Conservation (phyloP, 306 rosid species). For the Vigna hirtella region DNA sequence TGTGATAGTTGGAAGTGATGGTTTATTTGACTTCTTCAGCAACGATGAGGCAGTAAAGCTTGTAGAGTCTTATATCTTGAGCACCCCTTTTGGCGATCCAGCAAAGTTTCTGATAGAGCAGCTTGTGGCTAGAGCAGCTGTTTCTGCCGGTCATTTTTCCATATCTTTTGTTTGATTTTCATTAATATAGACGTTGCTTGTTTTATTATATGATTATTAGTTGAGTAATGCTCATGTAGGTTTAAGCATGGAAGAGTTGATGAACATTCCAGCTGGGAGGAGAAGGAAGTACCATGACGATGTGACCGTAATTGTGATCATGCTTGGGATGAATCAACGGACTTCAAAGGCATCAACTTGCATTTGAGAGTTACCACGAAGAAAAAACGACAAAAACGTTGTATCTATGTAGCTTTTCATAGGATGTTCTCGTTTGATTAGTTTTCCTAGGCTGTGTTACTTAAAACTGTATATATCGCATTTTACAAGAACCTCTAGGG, state of each 20-base stretch:
- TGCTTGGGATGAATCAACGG: conserved; percentile 85
- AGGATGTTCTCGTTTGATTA: conserved; percentile 29
- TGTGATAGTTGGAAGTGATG: conserved; percentile 90
- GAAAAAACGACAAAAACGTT: conserved; percentile 30
- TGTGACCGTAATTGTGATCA: conserved; percentile 86
- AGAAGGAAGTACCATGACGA: conserved; percentile 98
- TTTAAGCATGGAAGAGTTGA: conserved; percentile 87
- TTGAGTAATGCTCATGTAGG: conserved; percentile 58
- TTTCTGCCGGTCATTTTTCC: conserved; percentile 68
- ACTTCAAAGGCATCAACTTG: conserved; percentile 93
- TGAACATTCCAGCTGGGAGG: conserved; percentile 89
- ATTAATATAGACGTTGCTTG: background rate
- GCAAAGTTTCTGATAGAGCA: conserved; percentile 90
- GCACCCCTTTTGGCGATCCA: conserved; percentile 85
- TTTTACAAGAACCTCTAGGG: conserved; percentile 13
- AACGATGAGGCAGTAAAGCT: conserved; percentile 84
- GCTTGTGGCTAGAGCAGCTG: conserved; percentile 83
- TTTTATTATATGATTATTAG: background rate
- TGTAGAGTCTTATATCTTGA: conserved; percentile 74
- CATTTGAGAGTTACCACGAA: conserved; percentile 45
- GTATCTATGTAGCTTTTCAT: conserved; percentile 45
- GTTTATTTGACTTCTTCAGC: conserved; percentile 95
- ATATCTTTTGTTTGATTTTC: conserved; percentile 21
- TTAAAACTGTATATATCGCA: conserved; percentile 41
- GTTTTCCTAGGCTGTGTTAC: conserved; percentile 25